These are phyloP conservation scores for Gentiana macrophylla DNA, from an alignment of 257 asterid genomes.

Conservation along the genomic window DNA sequence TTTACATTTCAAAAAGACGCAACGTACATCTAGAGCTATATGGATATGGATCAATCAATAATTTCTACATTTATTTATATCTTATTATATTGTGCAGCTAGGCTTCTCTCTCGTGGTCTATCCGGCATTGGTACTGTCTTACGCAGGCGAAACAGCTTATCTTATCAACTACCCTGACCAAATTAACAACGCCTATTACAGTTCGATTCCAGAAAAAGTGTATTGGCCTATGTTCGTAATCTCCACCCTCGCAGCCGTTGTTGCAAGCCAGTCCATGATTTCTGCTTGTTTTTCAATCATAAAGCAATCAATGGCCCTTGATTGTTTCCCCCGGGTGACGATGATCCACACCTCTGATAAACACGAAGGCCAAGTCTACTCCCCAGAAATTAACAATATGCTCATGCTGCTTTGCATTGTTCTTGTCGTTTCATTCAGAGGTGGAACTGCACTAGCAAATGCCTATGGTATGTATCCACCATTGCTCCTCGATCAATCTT, in stretches of 20 bases:
- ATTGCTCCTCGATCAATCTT: no score
- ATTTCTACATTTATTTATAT: neutral
- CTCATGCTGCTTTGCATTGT: slow-evolving; percentile 61
- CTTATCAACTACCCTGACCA: slow-evolving; percentile 1
- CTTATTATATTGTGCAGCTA: slow-evolving; percentile 4
- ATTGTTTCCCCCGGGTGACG: slow-evolving; percentile 74
- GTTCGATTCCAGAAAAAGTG: slow-evolving; percentile 24
- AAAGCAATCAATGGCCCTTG: slow-evolving; percentile 54
- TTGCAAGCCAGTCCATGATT: slow-evolving; percentile 65
- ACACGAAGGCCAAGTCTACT: slow-evolving; percentile 56
- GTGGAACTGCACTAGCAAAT: slow-evolving; percentile 43
- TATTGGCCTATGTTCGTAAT: slow-evolving; percentile 48
- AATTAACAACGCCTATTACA: neutral
- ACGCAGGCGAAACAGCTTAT: slow-evolving; percentile 7
- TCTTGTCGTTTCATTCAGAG: slow-evolving; percentile 45
- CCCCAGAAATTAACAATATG: slow-evolving; percentile 66
- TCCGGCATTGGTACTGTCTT: slow-evolving; percentile 2
- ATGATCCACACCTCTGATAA: slow-evolving; percentile 66
- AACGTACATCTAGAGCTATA: no score
- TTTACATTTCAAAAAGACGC: neutral
- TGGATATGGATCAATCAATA: neutral
- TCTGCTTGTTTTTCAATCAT: slow-evolving; percentile 68
- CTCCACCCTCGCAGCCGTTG: slow-evolving; percentile 56
- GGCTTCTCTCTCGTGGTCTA: slow-evolving; percentile 8
- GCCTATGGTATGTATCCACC: slow-evolving; percentile 42